Evolutionary conservation across 306 rosid species (phyloP).

Genomic region (Gillenia trifoliata): DNA sequence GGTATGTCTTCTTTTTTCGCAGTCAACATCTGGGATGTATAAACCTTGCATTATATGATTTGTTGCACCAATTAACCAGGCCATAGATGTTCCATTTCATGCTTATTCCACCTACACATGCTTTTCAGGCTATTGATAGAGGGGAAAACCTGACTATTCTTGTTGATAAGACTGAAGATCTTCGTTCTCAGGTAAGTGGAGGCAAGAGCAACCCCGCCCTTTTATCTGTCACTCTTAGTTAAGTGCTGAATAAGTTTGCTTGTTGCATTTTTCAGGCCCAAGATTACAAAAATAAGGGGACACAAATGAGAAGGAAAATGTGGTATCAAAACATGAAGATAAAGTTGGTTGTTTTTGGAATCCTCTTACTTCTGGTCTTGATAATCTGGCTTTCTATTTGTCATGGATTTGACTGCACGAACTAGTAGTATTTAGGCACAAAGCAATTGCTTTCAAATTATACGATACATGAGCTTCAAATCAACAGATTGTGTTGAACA

Average conservation of each 20-base stretch:
- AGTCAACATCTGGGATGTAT: neutral
- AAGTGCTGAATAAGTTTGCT: constrained; percentile 18
- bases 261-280: constrained; percentile 60
- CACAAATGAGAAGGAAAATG: constrained; percentile 73
- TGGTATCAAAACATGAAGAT: constrained; percentile 99
- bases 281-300: constrained; percentile 58
- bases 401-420: constrained; percentile 83
- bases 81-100: neutral
- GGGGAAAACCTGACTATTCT: constrained; percentile 76
- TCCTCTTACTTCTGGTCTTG: constrained; percentile 60
- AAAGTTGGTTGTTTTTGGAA: constrained; percentile 75
- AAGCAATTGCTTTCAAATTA: constrained; percentile 19
- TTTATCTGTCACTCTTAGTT: neutral
- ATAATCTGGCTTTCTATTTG: constrained; percentile 89
- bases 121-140: constrained; percentile 68
- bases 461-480: constrained; percentile 3
- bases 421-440: constrained; percentile 33
- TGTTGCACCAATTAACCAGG: neutral
- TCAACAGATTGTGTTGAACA: constrained; percentile 18
- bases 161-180: constrained; percentile 68
- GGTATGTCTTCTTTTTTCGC: neutral
- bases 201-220: constrained; percentile 11
- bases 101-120: constrained; percentile 5
- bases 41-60: neutral
- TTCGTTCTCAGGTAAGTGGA: constrained; percentile 65